Conservation (phyloP, 345 rosid genomes). For the Boechera divaricarpa region DNA sequence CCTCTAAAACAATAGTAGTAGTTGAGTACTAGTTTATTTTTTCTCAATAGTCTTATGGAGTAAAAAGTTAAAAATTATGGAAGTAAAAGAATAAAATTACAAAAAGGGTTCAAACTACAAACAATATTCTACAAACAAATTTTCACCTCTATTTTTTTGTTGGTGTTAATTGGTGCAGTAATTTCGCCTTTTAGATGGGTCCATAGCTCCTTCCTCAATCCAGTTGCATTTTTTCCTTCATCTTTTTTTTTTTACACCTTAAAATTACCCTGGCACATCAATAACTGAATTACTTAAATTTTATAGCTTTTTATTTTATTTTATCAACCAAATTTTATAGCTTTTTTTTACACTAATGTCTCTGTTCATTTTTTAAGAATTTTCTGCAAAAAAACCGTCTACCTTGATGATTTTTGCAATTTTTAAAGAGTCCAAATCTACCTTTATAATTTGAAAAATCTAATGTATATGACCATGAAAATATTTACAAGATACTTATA, state of each 20-base stretch:
- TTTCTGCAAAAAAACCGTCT: too few relatives aligned
- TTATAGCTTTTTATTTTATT: neutral
- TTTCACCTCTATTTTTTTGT: neutral
- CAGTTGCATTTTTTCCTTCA: constrained; percentile 22
- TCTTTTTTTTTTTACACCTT: constrained; percentile 6
- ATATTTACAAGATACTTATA: too few relatives aligned
- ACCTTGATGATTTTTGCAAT: too few relatives aligned
- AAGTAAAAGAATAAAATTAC: neutral
- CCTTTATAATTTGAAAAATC: too few relatives aligned
- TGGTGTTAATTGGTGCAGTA: constrained; percentile 32
- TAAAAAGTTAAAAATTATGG: neutral
- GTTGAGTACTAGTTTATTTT: neutral
- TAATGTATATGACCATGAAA: too few relatives aligned
- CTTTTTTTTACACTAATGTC: constrained; percentile 1
- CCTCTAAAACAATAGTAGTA: neutral
- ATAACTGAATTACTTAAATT: constrained; percentile 31
- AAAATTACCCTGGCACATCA: constrained; percentile 23
- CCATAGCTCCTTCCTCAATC: constrained; percentile 17
- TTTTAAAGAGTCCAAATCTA: too few relatives aligned
- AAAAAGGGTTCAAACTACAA: neutral
- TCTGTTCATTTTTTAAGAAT: neutral
- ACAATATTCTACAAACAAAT: neutral
- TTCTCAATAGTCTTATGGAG: neutral
- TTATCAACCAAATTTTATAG: neutral
- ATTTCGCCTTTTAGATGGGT: constrained; percentile 30